phyloP scores from a whole-genome alignment of 257 asterid genomes.

The Petunia secreta region DNA sequence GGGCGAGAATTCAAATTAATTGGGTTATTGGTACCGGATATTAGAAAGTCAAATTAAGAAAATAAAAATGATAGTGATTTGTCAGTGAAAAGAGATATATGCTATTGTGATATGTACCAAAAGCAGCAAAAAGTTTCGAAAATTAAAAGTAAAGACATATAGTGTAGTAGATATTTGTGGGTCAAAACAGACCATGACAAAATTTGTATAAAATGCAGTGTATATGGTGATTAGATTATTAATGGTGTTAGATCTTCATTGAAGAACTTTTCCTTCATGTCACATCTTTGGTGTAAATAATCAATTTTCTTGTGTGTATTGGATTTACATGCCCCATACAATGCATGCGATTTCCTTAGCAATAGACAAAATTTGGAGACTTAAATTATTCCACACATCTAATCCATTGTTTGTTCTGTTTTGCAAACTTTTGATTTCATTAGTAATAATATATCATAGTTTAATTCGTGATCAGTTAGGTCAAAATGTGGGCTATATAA shows the following conservation, averaged over 20 bases:
- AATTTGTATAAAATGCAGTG: slow-evolving; percentile 15
- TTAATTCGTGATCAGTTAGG: background rate
- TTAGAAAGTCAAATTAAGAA: too few relatives aligned
- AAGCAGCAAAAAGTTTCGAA: background rate
- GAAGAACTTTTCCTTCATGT: background rate
- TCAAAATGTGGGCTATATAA: background rate
- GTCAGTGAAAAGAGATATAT: too few relatives aligned
- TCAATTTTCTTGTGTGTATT: background rate
- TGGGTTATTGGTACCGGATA: too few relatives aligned
- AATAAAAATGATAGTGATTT: too few relatives aligned
- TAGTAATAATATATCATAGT: background rate
- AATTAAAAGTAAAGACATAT: background rate
- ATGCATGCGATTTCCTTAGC: background rate
- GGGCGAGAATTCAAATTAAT: too few relatives aligned
- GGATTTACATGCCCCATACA: slow-evolving; percentile 20
- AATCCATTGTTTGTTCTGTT: slow-evolving; percentile 6
- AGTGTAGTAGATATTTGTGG: background rate
- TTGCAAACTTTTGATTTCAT: background rate
- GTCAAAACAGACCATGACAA: background rate
- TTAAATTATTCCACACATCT: slow-evolving; percentile 8
- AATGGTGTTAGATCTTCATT: background rate
- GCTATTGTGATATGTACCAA: background rate
- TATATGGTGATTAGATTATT: background rate
- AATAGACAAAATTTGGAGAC: background rate
- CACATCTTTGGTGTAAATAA: slow-evolving; percentile 12